A percentile compares a stretch with the other conserved stretches of the same genome.
These are phyloP conservation scores for Barnettozyma salicaria DNA, from an alignment of 805 yeast genomes.

Conservation along the genomic window DNA sequence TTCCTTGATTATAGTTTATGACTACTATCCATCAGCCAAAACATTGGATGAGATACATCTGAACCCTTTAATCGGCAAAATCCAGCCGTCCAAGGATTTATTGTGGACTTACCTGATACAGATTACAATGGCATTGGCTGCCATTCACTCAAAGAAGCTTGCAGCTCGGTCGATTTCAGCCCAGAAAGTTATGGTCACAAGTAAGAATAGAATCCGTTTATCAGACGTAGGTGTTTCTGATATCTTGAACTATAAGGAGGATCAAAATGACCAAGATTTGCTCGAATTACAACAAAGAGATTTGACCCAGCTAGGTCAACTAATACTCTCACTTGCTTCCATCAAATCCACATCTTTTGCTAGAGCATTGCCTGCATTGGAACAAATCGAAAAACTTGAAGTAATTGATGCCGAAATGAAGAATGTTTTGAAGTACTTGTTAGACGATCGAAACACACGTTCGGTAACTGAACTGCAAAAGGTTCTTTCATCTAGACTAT, in stretches of 20 bases:
- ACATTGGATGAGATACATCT: constrained; percentile 69
- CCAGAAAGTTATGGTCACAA: constrained; percentile 67
- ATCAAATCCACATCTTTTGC: constrained; percentile 27
- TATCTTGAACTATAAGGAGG: constrained; percentile 43
- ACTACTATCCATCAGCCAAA: constrained; percentile 60
- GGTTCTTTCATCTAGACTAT: constrained; percentile 39
- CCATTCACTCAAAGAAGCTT: constrained; percentile 59
- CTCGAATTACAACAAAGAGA: constrained; percentile 47
- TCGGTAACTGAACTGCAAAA: constrained; percentile 31
- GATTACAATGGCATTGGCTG: constrained; percentile 59
- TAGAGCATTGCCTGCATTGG: constrained; percentile 10
- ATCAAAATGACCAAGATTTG: constrained; percentile 14
- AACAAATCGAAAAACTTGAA: constrained; percentile 26
- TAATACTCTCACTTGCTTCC: constrained; percentile 51
- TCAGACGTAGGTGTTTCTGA: constrained; percentile 69
- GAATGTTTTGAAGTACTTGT: constrained; percentile 35
- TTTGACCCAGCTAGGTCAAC: constrained; percentile 48
- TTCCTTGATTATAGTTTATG: not conserved
- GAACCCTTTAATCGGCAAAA: constrained; percentile 34
- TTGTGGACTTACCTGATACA: constrained; percentile 79
- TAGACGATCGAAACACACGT: constrained; percentile 24
- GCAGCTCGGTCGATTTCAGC: constrained; percentile 58
- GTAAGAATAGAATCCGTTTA: constrained; percentile 63
- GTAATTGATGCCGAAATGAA: constrained; percentile 41
- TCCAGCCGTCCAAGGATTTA: constrained; percentile 49